Evolutionary conservation across 1,284 basidiomycete species (phyloP).

Genomic region (Phlebopus sp.): DNA sequence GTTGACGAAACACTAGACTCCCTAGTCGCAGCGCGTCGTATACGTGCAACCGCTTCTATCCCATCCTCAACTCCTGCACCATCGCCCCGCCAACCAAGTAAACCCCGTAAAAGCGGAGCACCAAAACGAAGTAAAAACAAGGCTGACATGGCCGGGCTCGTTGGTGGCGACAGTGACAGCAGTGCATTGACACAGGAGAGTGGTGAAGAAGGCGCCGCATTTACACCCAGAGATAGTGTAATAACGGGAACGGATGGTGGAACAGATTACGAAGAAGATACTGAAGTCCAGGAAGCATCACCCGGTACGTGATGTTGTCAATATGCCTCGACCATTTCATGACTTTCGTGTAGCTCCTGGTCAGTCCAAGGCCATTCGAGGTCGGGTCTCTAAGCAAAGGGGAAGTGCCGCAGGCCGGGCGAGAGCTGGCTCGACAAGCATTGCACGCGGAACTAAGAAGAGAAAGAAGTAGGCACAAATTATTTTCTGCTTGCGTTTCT

Average conservation of each 20-base stretch:
- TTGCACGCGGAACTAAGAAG: conserved; percentile 28
- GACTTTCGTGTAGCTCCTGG: conserved; percentile 19
- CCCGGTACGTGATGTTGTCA: conserved; percentile 42
- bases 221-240: conserved; percentile 57
- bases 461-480: conserved; percentile 29
- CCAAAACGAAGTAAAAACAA: conserved; percentile 28
- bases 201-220: conserved; percentile 58
- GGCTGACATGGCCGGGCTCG: conserved; percentile 60
- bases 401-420: conserved; percentile 23
- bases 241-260: conserved; percentile 68
- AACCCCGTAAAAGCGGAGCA: conserved; percentile 25
- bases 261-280: conserved; percentile 64
- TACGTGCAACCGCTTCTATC: conserved; percentile 56
- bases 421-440: conserved; percentile 22
- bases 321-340: conserved; percentile 7
- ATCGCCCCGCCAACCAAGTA: conserved; percentile 35
- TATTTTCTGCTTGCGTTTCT: background rate
- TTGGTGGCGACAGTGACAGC: conserved; percentile 76
- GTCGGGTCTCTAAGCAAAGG: conserved; percentile 26
- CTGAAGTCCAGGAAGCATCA: conserved; percentile 52
- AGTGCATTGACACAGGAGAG: conserved; percentile 78
- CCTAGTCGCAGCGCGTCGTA: conserved; percentile 58
- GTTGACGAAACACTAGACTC: conserved; percentile 55
- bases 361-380: conserved; percentile 23
- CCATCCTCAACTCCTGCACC: conserved; percentile 55